Conservation (phyloP, 257 asterid genomes). For the Ophiorrhiza pumila region DNA sequence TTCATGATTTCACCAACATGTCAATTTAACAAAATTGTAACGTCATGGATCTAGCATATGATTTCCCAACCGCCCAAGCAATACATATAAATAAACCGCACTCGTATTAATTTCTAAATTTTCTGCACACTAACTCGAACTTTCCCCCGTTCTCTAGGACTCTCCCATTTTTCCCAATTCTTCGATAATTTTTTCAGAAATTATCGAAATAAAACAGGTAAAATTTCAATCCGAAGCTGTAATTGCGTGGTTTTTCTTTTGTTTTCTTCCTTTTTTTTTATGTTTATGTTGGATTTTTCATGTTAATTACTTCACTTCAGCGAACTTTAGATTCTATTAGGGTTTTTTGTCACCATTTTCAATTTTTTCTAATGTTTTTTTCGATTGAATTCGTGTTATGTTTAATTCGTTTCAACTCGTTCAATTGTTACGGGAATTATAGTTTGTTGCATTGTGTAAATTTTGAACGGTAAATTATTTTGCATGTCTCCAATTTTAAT, state of each 20-base stretch:
- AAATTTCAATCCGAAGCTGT: neutral
- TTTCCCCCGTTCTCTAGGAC: neutral
- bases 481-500: no score
- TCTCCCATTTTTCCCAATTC: neutral
- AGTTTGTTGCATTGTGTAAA: neutral
- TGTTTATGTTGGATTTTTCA: neutral
- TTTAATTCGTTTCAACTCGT: neutral
- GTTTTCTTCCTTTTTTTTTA: neutral
- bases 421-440: neutral
- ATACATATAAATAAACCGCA: constrained; percentile 12
- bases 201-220: neutral
- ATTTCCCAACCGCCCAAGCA: constrained; percentile 17
- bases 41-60: neutral
- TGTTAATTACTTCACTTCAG: neutral
- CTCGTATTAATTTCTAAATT: neutral
- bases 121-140: neutral
- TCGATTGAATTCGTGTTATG: neutral
- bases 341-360: neutral
- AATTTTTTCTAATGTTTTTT: neutral
- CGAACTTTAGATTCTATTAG: neutral
- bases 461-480: no score
- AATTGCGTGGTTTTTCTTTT: neutral
- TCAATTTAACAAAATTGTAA: neutral
- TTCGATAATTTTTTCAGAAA: neutral
- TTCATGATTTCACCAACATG: neutral